phyloP scores from a whole-genome alignment of 768 basidiomycete species.

The Lactifluus pinguis region DNA sequence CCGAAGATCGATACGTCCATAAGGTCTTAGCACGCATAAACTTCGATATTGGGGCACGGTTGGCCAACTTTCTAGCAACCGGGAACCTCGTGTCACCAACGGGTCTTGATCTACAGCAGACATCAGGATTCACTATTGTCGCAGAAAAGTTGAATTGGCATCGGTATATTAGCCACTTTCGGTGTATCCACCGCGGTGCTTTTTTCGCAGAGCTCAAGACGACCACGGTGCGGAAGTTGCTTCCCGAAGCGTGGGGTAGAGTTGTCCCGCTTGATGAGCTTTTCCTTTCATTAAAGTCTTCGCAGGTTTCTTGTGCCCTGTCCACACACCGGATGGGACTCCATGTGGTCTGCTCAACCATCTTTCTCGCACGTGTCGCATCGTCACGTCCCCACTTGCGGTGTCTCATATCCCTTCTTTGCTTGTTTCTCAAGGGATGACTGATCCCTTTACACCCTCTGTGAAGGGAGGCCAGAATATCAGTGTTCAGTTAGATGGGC shows the following conservation, averaged over 20 bases:
- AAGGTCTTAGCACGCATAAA: slow-evolving; percentile 71
- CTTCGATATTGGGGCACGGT: slow-evolving; percentile 83
- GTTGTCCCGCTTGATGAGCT: slow-evolving; percentile 19
- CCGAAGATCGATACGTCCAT: slow-evolving; percentile 67
- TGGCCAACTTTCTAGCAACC: slow-evolving; percentile 94
- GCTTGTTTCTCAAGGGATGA: slow-evolving; percentile 88
- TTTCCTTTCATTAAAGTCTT: slow-evolving; percentile 8
- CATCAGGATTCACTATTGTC: slow-evolving; percentile 97
- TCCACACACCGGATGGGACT: slow-evolving; percentile 96
- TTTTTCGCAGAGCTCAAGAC: slow-evolving; percentile 99
- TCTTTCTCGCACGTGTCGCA: slow-evolving; percentile 85
- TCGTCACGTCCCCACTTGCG: slow-evolving; percentile 68
- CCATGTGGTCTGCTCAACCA: slow-evolving; percentile 98
- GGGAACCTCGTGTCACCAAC: slow-evolving; percentile 93
- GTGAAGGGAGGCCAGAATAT: slow-evolving; percentile 77
- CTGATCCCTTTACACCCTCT: slow-evolving; percentile 70
- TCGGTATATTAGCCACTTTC: slow-evolving; percentile 96
- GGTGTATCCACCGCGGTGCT: slow-evolving; percentile 96
- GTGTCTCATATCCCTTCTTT: slow-evolving; percentile 75
- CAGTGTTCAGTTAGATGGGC: slow-evolving; percentile 91
- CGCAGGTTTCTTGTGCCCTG: slow-evolving; percentile 91
- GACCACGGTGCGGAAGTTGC: slow-evolving; percentile 89
- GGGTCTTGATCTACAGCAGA: slow-evolving; percentile 94
- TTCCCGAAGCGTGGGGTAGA: slow-evolving; percentile 96
- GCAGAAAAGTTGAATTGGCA: slow-evolving; percentile 99